Percentiles rank a stretch among this genome's conserved stretches.
Evolutionary conservation across 352 stramenopile genomes (phyloP).

Genomic region (Globisporangium megalacanthum): DNA sequence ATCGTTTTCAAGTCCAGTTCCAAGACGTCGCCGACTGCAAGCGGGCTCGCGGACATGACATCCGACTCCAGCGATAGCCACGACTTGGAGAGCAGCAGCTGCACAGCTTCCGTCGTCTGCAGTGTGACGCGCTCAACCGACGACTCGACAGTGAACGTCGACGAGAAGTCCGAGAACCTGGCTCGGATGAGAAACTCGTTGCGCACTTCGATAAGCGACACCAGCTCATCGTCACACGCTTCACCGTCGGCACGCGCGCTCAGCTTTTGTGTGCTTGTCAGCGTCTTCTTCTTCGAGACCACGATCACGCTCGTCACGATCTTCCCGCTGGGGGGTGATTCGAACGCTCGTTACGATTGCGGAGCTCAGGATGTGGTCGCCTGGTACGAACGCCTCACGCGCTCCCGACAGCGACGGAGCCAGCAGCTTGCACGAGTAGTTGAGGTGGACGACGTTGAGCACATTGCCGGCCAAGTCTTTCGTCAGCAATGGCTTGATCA

Average conservation of each 20-base stretch:
- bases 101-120: slow-evolving; percentile 29
- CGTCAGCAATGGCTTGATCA: slow-evolving; percentile 83
- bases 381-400: slow-evolving; percentile 38
- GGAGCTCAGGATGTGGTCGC: slow-evolving; percentile 69
- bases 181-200: slow-evolving; percentile 86
- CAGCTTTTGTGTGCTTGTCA: neutral
- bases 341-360: slow-evolving; percentile 64
- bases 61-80: slow-evolving; percentile 44
- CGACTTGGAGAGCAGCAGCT: slow-evolving; percentile 58
- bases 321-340: slow-evolving; percentile 79
- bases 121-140: slow-evolving; percentile 37
- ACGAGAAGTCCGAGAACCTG: slow-evolving; percentile 66
- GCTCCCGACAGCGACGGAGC: slow-evolving; percentile 11
- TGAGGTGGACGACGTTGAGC: slow-evolving; percentile 78
- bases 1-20: slow-evolving; percentile 47
- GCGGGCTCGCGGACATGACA: neutral
- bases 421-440: slow-evolving; percentile 80
- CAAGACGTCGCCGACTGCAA: slow-evolving; percentile 43
- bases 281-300: slow-evolving; percentile 55
- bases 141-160: slow-evolving; percentile 61
- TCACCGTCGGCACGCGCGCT: slow-evolving; percentile 7
- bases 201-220: slow-evolving; percentile 67
- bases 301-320: slow-evolving; percentile 64
- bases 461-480: slow-evolving; percentile 80
- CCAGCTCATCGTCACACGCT: slow-evolving; percentile 42